Base-by-base conservation (phyloP, 23 red algal genomes). In the Gracilaria domingensis region DNA sequence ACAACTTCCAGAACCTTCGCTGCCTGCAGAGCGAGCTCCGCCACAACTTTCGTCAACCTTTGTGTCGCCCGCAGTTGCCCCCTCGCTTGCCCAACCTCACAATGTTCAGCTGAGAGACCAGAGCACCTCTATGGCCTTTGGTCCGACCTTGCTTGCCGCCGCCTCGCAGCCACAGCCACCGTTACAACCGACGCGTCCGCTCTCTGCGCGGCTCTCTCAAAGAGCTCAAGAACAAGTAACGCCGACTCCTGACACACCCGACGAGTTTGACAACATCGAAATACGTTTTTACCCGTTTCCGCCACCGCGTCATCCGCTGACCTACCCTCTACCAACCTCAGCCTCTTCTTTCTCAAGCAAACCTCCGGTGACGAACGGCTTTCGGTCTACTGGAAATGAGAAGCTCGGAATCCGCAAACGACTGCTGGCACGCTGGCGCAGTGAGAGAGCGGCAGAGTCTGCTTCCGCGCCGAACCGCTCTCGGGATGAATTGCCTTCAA, bases 221-320 rank as follows among this genome's bases (percentile, higher is more conserved):
- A 37, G 12, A 16, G 20, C 8, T 23, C 38, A n/a, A 4, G 34
- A 73, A 23, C 67, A 11, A 37, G 20, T 40, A 37, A 3, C 67
- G 1, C 67, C 67, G 12, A 37, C 34, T 7, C 39, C 72, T 17
- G 72, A 77, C n/a, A 33, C 38, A 0, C 72, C 72, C 23, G 72
- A 77, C 17, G 21, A 45, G 1, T 12, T 18, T 2, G 38, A 49
- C 72, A 49, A 0, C 39, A 37, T 77, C 39, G 72, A 77, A 30
- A 49, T 77, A 34, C 72, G 72, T 50, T 77, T 45, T 25, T 77
- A 77, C 17, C 72, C 72, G 5, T 77, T 77, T 50, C 72, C 72
- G 2, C 72, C 72, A 7, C 72, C 72, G 23, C 72, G 72, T 37
- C 72, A 77, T 23, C 72, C 72, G 40, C 17, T 77, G 24, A 77